Percentiles rank a stretch among this genome's conserved stretches.
phyloP scores from a whole-genome alignment of 2,329 filamentous ascomycete species.

The Penicillium sp. region DNA sequence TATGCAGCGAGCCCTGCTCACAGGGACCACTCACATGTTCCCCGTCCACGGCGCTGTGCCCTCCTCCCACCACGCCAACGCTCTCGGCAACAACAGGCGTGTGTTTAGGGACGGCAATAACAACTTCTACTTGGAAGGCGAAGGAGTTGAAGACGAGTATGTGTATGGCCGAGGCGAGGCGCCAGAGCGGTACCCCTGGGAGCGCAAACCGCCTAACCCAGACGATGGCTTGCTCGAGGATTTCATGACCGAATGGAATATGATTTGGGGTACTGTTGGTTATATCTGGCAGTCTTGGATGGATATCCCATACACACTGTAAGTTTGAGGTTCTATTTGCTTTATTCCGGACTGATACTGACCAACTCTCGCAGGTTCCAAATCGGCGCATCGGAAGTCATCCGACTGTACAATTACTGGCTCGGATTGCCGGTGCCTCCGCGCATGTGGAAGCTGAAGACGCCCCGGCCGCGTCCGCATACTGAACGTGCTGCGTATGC shows the following conservation, averaged over 20 bases:
- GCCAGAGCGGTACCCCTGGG: constrained; percentile 34
- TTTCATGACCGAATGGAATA: constrained; percentile 61
- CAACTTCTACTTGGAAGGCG: constrained; percentile 38
- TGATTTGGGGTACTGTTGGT: constrained; percentile 61
- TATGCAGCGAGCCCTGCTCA: constrained; percentile 58
- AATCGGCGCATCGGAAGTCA: constrained; percentile 54
- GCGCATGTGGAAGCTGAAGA: constrained; percentile 54
- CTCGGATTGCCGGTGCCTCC: constrained; percentile 59
- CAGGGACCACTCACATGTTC: constrained; percentile 33
- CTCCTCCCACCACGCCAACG: constrained; percentile 21
- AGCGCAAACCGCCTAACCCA: constrained; percentile 26
- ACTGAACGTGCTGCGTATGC: neutral
- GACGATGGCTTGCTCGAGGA: constrained; percentile 54
- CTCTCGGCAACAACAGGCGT: constrained; percentile 12
- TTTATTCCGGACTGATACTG: constrained; percentile 2
- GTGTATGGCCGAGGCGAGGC: constrained; percentile 37
- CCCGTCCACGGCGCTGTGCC: constrained; percentile 29
- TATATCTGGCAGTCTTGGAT: constrained; percentile 71
- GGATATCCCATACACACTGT: constrained; percentile 65
- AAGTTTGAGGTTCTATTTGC: constrained; percentile 45
- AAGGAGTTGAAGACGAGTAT: constrained; percentile 41
- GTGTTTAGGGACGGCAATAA: constrained; percentile 35
- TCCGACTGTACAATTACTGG: constrained; percentile 60
- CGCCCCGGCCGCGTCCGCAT: constrained; percentile 31
- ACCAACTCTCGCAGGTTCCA: constrained; percentile 41